Evolutionary conservation across 1,284 basidiomycete species (phyloP).

Genomic region (Cryptococcus neoformans): DNA sequence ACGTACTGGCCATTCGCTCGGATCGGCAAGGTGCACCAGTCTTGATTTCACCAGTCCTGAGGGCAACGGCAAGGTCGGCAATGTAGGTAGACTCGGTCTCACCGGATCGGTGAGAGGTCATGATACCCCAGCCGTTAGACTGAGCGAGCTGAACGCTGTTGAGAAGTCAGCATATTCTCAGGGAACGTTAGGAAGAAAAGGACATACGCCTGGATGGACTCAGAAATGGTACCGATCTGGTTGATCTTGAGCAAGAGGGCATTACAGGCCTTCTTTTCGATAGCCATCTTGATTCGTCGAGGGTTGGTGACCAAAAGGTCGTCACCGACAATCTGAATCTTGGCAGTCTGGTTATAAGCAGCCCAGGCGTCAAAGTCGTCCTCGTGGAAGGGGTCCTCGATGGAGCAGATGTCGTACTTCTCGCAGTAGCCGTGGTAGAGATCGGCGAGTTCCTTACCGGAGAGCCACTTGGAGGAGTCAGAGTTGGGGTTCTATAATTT

Average conservation of each 20-base stretch:
- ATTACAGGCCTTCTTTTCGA: conserved; percentile 99
- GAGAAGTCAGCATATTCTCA: conserved; percentile 1
- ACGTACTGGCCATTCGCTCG: conserved; percentile 81
- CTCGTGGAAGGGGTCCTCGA: conserved; percentile 99
- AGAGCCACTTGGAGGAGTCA: conserved; percentile 93
- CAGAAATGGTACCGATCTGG: conserved; percentile 99
- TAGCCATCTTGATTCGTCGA: conserved; percentile 95
- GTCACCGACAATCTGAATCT: conserved; percentile 84
- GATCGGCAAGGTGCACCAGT: conserved; percentile 92
- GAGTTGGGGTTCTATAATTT: conserved; percentile 95
- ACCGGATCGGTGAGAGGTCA: conserved; percentile 99
- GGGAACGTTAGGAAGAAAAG: not conserved
- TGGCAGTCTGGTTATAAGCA: conserved; percentile 68
- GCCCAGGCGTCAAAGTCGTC: conserved; percentile 99
- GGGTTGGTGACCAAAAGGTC: conserved; percentile 99
- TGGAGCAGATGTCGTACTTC: conserved; percentile 94
- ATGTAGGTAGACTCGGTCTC: conserved; percentile 97
- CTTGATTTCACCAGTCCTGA: conserved; percentile 88
- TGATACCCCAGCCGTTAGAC: conserved; percentile 97
- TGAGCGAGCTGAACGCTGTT: conserved; percentile 89
- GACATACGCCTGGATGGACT: conserved; percentile 65
- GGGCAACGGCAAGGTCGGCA: conserved; percentile 92
- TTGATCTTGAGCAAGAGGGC: conserved; percentile 98
- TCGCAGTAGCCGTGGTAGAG: conserved; percentile 82
- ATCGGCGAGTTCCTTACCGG: conserved; percentile 88